These are phyloP conservation scores for Oryza brachyantha DNA, from an alignment of 176 grass and related monocot species.

Conservation along the genomic window DNA sequence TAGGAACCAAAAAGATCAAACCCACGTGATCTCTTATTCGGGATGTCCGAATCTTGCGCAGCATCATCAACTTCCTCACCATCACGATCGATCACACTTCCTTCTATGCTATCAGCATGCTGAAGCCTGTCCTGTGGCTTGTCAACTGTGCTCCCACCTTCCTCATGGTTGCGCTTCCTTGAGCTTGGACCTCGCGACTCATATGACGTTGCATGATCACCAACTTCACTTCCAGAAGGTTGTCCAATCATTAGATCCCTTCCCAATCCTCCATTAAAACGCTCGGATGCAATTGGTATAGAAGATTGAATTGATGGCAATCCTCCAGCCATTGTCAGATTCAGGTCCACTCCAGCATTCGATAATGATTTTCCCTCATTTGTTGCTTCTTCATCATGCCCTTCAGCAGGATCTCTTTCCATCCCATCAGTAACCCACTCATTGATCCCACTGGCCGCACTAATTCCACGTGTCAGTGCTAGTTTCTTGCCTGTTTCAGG, in stretches of 20 bases:
- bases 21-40: constrained; percentile 60
- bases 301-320: constrained; percentile 61
- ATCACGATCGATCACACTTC: constrained; percentile 84
- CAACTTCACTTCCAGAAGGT: constrained; percentile 95
- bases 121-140: constrained; percentile 70
- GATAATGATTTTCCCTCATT: constrained; percentile 67
- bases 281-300: constrained; percentile 40
- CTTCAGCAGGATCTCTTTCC: constrained; percentile 68
- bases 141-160: constrained; percentile 96
- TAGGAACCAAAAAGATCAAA: constrained; percentile 74
- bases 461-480: constrained; percentile 62
- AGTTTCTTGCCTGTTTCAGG: constrained; percentile 72
- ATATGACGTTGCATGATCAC: constrained; percentile 85
- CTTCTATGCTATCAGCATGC: constrained; percentile 87
- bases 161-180: constrained; percentile 91
- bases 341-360: constrained; percentile 85
- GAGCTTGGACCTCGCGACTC: constrained; percentile 91
- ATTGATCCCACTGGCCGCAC: constrained; percentile 88
- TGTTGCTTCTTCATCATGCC: constrained; percentile 65
- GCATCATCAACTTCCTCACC: constrained; percentile 93
- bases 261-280: constrained; percentile 70
- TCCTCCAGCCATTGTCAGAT: constrained; percentile 84
- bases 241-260: constrained; percentile 96
- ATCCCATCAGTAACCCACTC: constrained; percentile 63
- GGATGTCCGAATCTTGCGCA: constrained; percentile 71